A percentile compares a stretch with the other conserved stretches of the same genome.
Conservation (phyloP, 768 basidiomycete species). For the Boletus rubescentipes region DNA sequence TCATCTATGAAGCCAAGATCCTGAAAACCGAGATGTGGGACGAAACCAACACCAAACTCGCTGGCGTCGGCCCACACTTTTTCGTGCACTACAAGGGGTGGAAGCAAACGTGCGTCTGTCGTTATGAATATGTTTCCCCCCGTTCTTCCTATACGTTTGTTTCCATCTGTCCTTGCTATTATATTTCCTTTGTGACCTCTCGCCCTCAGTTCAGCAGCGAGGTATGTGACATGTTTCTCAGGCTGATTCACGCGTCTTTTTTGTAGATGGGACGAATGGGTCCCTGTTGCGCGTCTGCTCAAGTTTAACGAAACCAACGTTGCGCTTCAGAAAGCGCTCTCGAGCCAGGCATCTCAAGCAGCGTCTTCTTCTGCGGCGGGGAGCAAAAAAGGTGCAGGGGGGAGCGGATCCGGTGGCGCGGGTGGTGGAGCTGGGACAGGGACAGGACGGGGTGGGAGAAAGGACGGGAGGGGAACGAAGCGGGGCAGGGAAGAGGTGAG, state of each 20-base stretch:
- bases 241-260: neutral
- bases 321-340: slow-evolving; percentile 70
- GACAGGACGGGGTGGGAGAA: slow-evolving; percentile 40
- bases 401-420: slow-evolving; percentile 25
- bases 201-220: neutral
- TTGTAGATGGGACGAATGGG: slow-evolving; percentile 51
- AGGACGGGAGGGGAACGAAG: slow-evolving; percentile 70
- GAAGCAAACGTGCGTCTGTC: slow-evolving; percentile 83
- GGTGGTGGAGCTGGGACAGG: slow-evolving; percentile 24
- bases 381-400: slow-evolving; percentile 25
- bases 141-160: neutral
- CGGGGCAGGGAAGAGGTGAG: slow-evolving; percentile 72
- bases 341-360: slow-evolving; percentile 43
- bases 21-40: slow-evolving; percentile 65
- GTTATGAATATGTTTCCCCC: neutral
- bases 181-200: neutral
- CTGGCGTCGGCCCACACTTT: slow-evolving; percentile 75
- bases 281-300: slow-evolving; percentile 73
- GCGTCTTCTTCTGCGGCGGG: slow-evolving; percentile 36
- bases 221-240: neutral
- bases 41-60: slow-evolving; percentile 58
- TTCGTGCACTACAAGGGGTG: slow-evolving; percentile 99
- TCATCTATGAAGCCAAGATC: slow-evolving; percentile 96
- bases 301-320: slow-evolving; percentile 84
- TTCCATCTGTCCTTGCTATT: neutral